These are phyloP conservation scores for Penicillium sp. DNA, from an alignment of 2,329 filamentous ascomycete species.

Conservation along the genomic window DNA sequence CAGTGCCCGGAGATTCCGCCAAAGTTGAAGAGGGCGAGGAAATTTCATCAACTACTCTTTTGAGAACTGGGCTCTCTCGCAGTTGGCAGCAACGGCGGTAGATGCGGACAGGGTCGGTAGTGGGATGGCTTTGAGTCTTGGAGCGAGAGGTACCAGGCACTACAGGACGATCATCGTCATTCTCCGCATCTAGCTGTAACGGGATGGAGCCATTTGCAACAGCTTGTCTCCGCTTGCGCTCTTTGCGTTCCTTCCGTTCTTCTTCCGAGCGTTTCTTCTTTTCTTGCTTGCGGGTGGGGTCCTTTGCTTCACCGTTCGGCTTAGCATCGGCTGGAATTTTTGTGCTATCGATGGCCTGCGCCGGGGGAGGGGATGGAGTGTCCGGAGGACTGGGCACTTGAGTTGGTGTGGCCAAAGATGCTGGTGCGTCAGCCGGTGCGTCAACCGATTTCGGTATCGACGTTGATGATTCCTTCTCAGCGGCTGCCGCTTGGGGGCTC, in stretches of 20 bases:
- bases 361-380: background rate
- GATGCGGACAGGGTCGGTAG: constrained; percentile 86
- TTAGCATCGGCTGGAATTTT: constrained; percentile 19
- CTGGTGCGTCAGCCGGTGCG: too few relatives aligned
- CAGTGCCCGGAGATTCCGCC: constrained; percentile 65
- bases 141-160: constrained; percentile 39
- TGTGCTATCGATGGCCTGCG: background rate
- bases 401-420: background rate
- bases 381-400: constrained; percentile 37
- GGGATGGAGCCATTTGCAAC: constrained; percentile 85
- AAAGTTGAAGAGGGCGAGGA: constrained; percentile 65
- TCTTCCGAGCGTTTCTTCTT: constrained; percentile 96
- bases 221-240: constrained; percentile 78
- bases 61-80: constrained; percentile 85
- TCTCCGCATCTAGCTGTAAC: constrained; percentile 73
- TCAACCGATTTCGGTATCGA: too few relatives aligned
- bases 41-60: constrained; percentile 87
- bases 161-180: constrained; percentile 50
- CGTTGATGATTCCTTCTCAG: constrained; percentile 53
- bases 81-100: constrained; percentile 94
- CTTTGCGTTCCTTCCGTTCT: constrained; percentile 86
- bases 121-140: constrained; percentile 66
- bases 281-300: constrained; percentile 74
- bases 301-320: constrained; percentile 31
- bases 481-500: constrained; percentile 54